phyloP scores from a whole-genome alignment of 805 yeast genomes.

The Candida ulmi region DNA sequence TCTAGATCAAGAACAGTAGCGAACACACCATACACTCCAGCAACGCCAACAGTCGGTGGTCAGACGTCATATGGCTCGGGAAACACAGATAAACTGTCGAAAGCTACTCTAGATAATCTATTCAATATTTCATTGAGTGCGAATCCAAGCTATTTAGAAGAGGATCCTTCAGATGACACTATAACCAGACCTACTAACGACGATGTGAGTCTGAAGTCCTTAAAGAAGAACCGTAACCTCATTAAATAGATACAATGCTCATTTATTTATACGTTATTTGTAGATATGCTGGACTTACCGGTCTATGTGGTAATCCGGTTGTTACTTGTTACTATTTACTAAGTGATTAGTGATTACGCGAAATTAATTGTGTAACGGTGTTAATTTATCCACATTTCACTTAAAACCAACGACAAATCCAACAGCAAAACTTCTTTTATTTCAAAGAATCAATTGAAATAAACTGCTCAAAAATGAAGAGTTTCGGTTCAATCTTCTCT shows the following conservation, averaged over 20 bases:
- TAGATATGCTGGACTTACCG: too few relatives aligned
- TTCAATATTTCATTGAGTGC: slow-evolving; percentile 20
- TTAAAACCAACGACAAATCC: too few relatives aligned
- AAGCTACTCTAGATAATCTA: slow-evolving; percentile 20
- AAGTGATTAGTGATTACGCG: too few relatives aligned
- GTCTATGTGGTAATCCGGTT: too few relatives aligned
- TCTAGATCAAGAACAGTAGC: slow-evolving; percentile 20
- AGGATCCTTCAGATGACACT: background rate
- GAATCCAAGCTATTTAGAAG: slow-evolving; percentile 16
- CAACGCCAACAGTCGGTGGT: slow-evolving; percentile 12
- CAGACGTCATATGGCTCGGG: background rate
- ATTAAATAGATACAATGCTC: too few relatives aligned
- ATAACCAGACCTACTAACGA: background rate
- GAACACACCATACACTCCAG: slow-evolving; percentile 22
- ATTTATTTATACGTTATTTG: too few relatives aligned
- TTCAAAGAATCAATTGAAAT: background rate
- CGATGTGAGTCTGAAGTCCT: too few relatives aligned
- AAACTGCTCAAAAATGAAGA: slow-evolving; percentile 8
- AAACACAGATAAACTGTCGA: slow-evolving; percentile 9
- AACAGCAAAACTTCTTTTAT: too few relatives aligned
- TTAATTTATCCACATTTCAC: too few relatives aligned
- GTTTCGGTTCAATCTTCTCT: slow-evolving; percentile 9
- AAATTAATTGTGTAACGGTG: too few relatives aligned
- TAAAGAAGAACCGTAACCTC: too few relatives aligned
- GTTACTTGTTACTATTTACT: too few relatives aligned